Evolutionary conservation across 192 early-diverging fungal genomes (phyloP), one percentile per base, ranked within the genome.

Genomic region (Funneliformis mosseae): DNA sequence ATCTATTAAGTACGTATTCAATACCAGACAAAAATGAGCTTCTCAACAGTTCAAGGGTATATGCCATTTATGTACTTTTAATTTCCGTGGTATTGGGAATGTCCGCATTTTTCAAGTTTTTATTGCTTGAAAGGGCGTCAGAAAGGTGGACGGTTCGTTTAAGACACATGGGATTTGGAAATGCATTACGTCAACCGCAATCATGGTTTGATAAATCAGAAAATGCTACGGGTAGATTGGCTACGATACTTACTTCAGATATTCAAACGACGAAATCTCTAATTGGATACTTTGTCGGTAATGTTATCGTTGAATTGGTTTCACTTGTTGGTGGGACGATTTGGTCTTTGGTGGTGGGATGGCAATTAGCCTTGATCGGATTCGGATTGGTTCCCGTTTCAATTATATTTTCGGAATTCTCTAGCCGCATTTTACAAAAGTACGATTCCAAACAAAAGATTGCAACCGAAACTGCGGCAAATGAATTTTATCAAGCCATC

Each of bases 121-220:
- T 45, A 10, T 48, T 78, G 33, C 33, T 78, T 8, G 77, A 78
- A 69, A 42, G 61, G 42, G 42, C 77, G 2, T 78, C 77, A 12
- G 77, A 78, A 69, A 11, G 27, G 14, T 78, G 77, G 77, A 8
- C 77, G 3, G n/a, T 46, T 46, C 33, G 25, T 21, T 69, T 78
- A 78, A 28, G 77, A 14, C 66, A 66, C 50, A 39, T 78, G 7
- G 61, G 77, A 64, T 78, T 78, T 69, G 61, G 63, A 16, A 60
- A 60, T 25, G 41, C 55, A 11, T 39, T 78, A 33, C 41, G 66
- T 27, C 77, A 78, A 69, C 41, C 77, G 25, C 77, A 78, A 78
- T 64, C 77, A 68, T 78, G 55, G 55, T 78, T 78, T 48, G 77
- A 78, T 50, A 67, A 67, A 68, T 48, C 77, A 38, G 77, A 78